Base-by-base conservation (phyloP, 164 flowering plant species). In the Sextonia rubra region DNA sequence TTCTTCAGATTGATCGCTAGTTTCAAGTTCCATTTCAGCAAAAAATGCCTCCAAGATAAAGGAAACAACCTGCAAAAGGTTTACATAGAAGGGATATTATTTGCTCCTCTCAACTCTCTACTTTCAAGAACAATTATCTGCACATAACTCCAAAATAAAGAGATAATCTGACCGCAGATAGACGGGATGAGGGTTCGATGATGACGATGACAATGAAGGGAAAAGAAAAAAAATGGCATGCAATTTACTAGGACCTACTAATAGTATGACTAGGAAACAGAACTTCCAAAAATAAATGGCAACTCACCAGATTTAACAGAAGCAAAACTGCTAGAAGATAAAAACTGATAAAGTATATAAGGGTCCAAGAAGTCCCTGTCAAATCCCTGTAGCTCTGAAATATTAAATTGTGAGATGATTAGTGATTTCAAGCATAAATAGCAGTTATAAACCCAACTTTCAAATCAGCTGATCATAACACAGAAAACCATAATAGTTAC, bases 1-100 rank as follows among this genome's bases (percentile, higher is more conserved):
- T 44, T 70, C 88, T 70, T 76, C 87, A 70, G 80, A 71, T 25
- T 77, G 82, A 76, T 79, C 79, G 30, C 86, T 65, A 14, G 68
- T 62, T 76, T 92, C 96, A 24, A 95, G 81, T 5, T 93, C 97
- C 88, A 89, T 79, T 86, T 93, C 94, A 73, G 97, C 89, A 82
- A 92, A 93, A 83, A 95, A 95, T 64, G 99, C 99, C 83, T 91
- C 98, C 85, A 95, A 81, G 71, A 95, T 96, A 83, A 95, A 93
- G 69, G 99, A 96, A 37, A 93, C 86, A 68, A 95, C 88, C 99
- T 92, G 89, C 44, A 69, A 81, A 80, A 69, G 4, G 24, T 52
- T n/a, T 60, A 48, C 4, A 44, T 14, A 61, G 26, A 62, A 68
- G 12, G 69, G 8, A 9, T 27, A 3, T 20, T n/a, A 25, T 37